These are phyloP conservation scores for Crotalaria pallida DNA, from an alignment of 306 rosid species.

Conservation along the genomic window DNA sequence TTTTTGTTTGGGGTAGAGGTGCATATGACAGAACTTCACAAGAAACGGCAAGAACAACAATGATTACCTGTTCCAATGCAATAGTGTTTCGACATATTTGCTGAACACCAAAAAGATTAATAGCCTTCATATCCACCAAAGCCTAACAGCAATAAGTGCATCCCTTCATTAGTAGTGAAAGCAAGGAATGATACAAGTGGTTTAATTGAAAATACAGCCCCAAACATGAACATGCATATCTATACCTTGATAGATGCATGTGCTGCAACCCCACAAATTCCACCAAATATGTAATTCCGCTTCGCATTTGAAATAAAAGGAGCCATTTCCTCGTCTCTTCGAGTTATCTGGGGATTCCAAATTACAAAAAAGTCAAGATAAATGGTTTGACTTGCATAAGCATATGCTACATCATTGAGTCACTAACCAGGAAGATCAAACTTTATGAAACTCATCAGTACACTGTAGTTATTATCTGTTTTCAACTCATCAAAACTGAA, in stretches of 20 bases:
- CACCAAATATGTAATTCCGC: slow-evolving; percentile 93
- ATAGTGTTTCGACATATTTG: slow-evolving; percentile 96
- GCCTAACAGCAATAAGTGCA: slow-evolving; percentile 50
- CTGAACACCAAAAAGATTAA: slow-evolving; percentile 98
- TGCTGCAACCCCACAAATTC: slow-evolving; percentile 88
- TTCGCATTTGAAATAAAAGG: slow-evolving; percentile 76
- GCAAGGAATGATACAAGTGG: neutral
- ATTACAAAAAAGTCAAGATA: slow-evolving; percentile 20
- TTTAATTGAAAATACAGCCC: slow-evolving; percentile 8
- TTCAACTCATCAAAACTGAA: no score
- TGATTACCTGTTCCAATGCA: slow-evolving; percentile 89
- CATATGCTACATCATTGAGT: slow-evolving; percentile 19
- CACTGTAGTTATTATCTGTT: neutral
- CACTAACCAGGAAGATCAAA: slow-evolving; percentile 1
- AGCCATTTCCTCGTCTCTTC: slow-evolving; percentile 94
- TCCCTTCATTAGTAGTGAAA: slow-evolving; percentile 28
- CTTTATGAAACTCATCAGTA: slow-evolving; percentile 3
- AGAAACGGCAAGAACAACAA: neutral
- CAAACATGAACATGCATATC: neutral
- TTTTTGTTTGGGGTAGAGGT: neutral
- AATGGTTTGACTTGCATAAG: slow-evolving; percentile 13
- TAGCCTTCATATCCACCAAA: slow-evolving; percentile 78
- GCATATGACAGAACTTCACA: neutral
- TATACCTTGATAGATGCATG: slow-evolving; percentile 73
- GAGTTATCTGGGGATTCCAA: slow-evolving; percentile 72